phyloP scores from a whole-genome alignment of 495 filamentous ascomycete species.

The Podospora comata region DNA sequence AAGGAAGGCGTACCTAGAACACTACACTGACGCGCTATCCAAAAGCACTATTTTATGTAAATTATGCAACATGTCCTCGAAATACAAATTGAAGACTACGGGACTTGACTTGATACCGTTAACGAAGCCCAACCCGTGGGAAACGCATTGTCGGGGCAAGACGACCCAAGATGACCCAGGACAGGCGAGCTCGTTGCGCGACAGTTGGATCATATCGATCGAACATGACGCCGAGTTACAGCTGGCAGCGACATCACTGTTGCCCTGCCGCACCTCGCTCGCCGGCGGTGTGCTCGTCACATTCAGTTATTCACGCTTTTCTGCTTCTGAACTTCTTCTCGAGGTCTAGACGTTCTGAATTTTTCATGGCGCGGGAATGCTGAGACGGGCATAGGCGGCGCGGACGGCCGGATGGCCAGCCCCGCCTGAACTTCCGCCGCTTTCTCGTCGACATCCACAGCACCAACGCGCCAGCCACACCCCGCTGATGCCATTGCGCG shows the following conservation, averaged over 20 bases:
- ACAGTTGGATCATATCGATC: neutral
- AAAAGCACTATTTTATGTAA: no score
- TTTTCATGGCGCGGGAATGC: constrained; percentile 15
- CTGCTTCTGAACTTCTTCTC: neutral
- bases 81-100: no score
- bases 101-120: no score
- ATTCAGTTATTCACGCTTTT: neutral
- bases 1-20: no score
- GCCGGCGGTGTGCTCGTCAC: neutral
- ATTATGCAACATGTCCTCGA: no score
- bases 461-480: neutral
- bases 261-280: neutral
- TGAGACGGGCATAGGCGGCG: neutral
- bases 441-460: constrained; percentile 4
- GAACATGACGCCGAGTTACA: neutral
- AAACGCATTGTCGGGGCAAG: no score
- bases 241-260: neutral
- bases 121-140: no score
- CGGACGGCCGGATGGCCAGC: neutral
- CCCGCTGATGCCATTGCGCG: neutral
- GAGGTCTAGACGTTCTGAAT: constrained; percentile 9
- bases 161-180: no score
- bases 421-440: neutral
- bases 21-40: no score
- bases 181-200: neutral